Percentiles rank a stretch among this genome's conserved stretches.
These are phyloP conservation scores for Pestalotiopsis sp. DNA, from an alignment of 2,329 filamentous ascomycete genomes.

Conservation along the genomic window DNA sequence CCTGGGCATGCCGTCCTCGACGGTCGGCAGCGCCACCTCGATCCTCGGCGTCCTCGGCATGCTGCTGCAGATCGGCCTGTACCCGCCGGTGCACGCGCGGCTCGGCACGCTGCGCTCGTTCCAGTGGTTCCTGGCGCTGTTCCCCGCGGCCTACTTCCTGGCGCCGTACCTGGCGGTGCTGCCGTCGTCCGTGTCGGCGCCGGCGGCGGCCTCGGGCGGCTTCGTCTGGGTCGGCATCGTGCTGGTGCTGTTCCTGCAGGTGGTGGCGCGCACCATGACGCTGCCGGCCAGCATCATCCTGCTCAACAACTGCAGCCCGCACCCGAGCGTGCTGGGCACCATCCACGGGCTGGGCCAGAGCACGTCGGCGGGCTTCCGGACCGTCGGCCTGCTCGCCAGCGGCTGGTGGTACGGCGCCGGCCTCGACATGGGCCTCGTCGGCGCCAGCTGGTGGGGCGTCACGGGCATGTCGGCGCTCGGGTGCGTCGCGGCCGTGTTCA, in stretches of 20 bases:
- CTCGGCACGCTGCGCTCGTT: constrained; percentile 71
- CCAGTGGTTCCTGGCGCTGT: constrained; percentile 65
- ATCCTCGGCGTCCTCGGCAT: constrained; percentile 72
- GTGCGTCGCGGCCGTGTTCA: constrained; percentile 59
- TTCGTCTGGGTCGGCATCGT: constrained; percentile 64
- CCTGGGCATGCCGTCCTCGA: constrained; percentile 66
- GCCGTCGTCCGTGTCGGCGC: constrained; percentile 49
- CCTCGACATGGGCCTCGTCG: constrained; percentile 47
- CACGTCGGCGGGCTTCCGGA: constrained; percentile 51
- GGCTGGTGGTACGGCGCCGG: constrained; percentile 51
- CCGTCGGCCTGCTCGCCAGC: constrained; percentile 52
- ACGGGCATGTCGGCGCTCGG: constrained; percentile 56
- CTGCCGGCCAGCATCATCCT: constrained; percentile 61
- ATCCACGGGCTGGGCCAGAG: constrained; percentile 58
- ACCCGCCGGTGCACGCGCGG: constrained; percentile 65
- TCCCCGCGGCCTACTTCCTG: constrained; percentile 68
- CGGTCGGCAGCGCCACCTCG: constrained; percentile 70
- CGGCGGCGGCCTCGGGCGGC: constrained; percentile 47
- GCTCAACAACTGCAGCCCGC: constrained; percentile 63
- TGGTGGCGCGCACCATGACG: constrained; percentile 72
- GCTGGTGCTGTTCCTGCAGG: constrained; percentile 68
- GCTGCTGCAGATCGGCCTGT: constrained; percentile 68
- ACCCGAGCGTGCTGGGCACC: constrained; percentile 60
- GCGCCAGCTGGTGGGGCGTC: constrained; percentile 50
- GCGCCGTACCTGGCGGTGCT: constrained; percentile 69